Percentiles rank a stretch among this genome's conserved stretches.
Evolutionary conservation across 2,329 filamentous ascomycete genomes (phyloP).

Genomic region (Chaetomium olivaceum): DNA sequence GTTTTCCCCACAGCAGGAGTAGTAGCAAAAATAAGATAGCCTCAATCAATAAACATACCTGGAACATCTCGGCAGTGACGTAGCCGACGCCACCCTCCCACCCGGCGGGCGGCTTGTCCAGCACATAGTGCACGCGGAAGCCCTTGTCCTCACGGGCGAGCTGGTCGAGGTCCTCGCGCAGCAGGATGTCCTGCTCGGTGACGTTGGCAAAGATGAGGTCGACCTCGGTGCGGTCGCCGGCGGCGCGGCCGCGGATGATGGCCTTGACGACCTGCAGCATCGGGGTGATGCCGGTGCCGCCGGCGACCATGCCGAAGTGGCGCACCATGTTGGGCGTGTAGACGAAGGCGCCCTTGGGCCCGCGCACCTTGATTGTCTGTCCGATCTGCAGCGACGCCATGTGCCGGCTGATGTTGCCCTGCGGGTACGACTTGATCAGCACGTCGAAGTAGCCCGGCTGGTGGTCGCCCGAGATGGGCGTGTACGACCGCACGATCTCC

Average conservation of each 20-base stretch:
- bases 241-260: constrained; percentile 75
- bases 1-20: neutral
- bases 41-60: constrained; percentile 43
- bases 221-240: constrained; percentile 83
- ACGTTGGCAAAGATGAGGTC: constrained; percentile 98
- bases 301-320: constrained; percentile 96
- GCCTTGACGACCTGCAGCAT: constrained; percentile 97
- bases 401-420: constrained; percentile 95
- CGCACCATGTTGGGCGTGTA: constrained; percentile 97
- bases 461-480: constrained; percentile 85
- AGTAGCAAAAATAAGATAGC: neutral
- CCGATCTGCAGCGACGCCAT: constrained; percentile 81
- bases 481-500: constrained; percentile 89
- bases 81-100: constrained; percentile 95
- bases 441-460: constrained; percentile 92
- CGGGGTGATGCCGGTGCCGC: constrained; percentile 95
- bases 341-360: constrained; percentile 96
- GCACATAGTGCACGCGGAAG: constrained; percentile 89
- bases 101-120: constrained; percentile 90
- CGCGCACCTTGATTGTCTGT: constrained; percentile 84
- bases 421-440: constrained; percentile 96
- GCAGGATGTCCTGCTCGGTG: constrained; percentile 84
- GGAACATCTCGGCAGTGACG: constrained; percentile 94
- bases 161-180: constrained; percentile 86
- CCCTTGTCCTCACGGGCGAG: constrained; percentile 74